Evolutionary conservation across 768 basidiomycete genomes (phyloP).

Genomic region (Dentipellis sp.): DNA sequence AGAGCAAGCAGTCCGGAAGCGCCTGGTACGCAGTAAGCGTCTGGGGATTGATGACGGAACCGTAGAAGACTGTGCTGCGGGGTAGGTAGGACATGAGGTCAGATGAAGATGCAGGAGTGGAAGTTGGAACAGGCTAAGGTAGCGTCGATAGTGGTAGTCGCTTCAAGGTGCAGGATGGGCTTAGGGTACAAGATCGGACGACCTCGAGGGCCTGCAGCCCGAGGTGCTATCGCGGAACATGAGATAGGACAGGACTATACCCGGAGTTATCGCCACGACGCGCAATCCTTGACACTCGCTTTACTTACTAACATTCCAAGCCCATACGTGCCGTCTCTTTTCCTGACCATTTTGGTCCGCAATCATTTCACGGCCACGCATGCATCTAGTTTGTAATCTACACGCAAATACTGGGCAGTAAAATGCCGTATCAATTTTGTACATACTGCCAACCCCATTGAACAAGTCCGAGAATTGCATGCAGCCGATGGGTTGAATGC

Average conservation of each 20-base stretch:
- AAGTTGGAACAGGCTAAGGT: background rate
- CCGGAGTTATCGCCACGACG: background rate
- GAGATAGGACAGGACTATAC: too few relatives aligned
- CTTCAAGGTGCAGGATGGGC: background rate
- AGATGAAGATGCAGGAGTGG: background rate
- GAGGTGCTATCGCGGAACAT: too few relatives aligned
- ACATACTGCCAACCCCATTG: background rate
- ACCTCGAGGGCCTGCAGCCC: too few relatives aligned
- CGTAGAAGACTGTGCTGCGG: slow-evolving; percentile 33
- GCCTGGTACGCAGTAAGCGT: slow-evolving; percentile 33
- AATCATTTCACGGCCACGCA: too few relatives aligned
- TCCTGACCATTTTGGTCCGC: too few relatives aligned
- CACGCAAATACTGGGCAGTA: background rate
- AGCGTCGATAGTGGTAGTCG: background rate
- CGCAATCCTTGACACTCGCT: too few relatives aligned
- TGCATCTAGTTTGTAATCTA: background rate
- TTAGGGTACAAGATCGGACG: background rate
- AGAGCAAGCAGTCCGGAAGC: slow-evolving; percentile 45
- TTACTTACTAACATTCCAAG: too few relatives aligned
- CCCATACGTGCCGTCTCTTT: too few relatives aligned
- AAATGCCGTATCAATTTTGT: background rate
- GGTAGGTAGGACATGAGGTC: background rate
- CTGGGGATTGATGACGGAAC: slow-evolving; percentile 47
- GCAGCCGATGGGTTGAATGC: background rate
- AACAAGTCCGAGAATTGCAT: background rate